phyloP scores from a whole-genome alignment of 2,329 filamentous ascomycete genomes.

The Pezicula rhizophila region DNA sequence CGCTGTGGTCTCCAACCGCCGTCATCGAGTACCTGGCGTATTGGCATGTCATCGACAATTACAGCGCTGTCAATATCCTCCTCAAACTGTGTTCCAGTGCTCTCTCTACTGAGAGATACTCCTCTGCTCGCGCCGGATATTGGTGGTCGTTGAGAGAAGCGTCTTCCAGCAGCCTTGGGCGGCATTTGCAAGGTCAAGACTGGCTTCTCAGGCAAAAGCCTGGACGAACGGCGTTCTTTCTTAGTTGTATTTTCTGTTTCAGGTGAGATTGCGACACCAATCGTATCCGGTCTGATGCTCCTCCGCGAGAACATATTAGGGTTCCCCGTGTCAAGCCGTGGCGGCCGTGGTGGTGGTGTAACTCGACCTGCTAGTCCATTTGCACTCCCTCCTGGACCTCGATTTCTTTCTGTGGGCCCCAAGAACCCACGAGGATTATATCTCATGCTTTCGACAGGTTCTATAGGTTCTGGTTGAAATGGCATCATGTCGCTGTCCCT shows the following conservation, averaged over 20 bases:
- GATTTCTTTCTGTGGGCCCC: slow-evolving; percentile 10
- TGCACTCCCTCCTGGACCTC: slow-evolving; percentile 15
- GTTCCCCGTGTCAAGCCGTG: slow-evolving; percentile 18
- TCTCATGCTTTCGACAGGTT: slow-evolving; percentile 18
- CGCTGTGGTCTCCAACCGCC: background rate
- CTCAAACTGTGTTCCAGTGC: slow-evolving; percentile 26
- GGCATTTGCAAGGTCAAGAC: slow-evolving; percentile 21
- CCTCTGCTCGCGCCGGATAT: background rate
- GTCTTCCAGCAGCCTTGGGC: slow-evolving; percentile 1
- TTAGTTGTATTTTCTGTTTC: slow-evolving; percentile 9
- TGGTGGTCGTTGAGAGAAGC: slow-evolving; percentile 8
- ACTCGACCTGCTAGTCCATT: slow-evolving; percentile 17
- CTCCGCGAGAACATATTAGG: slow-evolving; percentile 26
- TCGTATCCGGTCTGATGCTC: slow-evolving; percentile 21
- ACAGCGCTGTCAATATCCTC: slow-evolving; percentile 18
- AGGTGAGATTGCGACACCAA: slow-evolving; percentile 26
- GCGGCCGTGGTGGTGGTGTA: slow-evolving; percentile 18
- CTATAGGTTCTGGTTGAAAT: slow-evolving; percentile 23
- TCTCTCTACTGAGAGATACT: slow-evolving; percentile 17
- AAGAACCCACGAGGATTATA: slow-evolving; percentile 12
- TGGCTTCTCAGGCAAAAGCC: slow-evolving; percentile 25
- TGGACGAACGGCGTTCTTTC: slow-evolving; percentile 18
- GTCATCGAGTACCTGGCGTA: no score
- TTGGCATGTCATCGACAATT: slow-evolving; percentile 2
- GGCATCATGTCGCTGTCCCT: slow-evolving; percentile 27